These are phyloP conservation scores for Tuber umbilicatum DNA, from an alignment of 495 filamentous ascomycete species.

Conservation along the genomic window DNA sequence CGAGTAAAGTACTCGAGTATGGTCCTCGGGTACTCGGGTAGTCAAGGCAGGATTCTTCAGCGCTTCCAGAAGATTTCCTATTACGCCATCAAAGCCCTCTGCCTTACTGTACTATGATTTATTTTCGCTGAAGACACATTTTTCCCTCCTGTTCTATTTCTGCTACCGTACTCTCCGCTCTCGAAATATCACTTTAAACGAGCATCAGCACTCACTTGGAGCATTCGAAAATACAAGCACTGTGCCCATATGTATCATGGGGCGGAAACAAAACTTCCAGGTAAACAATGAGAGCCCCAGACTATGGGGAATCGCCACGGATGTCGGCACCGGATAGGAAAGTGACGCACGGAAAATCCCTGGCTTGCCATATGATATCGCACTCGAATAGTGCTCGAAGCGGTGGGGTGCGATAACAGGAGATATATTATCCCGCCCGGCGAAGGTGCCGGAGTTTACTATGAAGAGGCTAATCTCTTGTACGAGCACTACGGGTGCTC, in stretches of 20 bases:
- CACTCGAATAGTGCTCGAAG: too few relatives aligned
- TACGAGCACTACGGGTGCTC: too few relatives aligned
- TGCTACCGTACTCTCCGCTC: not conserved
- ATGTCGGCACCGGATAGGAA: not conserved
- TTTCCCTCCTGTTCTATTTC: not conserved
- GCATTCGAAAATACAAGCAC: too few relatives aligned
- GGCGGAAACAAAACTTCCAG: not conserved
- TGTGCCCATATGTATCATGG: rapidly evolving
- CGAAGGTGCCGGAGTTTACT: not conserved
- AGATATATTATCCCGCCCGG: not conserved
- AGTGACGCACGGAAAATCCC: not conserved
- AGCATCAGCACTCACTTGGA: not conserved
- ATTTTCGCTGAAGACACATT: not conserved
- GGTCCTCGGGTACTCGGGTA: too few relatives aligned
- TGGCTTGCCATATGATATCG: not conserved
- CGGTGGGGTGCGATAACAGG: not conserved
- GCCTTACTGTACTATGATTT: not conserved
- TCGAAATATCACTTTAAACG: not conserved
- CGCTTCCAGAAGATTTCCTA: not conserved
- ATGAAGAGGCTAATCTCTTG: not conserved
- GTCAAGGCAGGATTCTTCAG: not conserved
- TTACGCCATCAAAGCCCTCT: not conserved
- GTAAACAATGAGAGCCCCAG: not conserved
- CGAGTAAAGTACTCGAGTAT: not conserved
- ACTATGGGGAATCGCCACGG: not conserved